phyloP scores from a whole-genome alignment of 371 early-diverging fungal genomes.

The Mucor plumbeus region DNA sequence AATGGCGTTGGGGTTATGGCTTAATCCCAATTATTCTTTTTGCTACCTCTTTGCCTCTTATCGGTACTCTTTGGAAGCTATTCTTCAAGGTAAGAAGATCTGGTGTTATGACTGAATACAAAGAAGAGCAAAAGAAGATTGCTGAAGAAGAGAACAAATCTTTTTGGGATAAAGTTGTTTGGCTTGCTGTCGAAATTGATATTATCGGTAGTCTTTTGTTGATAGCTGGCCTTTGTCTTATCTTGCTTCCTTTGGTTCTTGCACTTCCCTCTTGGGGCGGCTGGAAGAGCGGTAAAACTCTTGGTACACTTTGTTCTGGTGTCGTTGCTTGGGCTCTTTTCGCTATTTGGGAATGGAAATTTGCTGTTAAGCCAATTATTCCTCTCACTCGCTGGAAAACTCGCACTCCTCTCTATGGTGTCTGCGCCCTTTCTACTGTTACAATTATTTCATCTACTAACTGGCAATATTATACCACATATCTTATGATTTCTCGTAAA shows the following conservation, averaged over 20 bases:
- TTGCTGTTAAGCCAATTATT: slow-evolving; percentile 51
- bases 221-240: slow-evolving; percentile 40
- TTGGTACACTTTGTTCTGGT: slow-evolving; percentile 28
- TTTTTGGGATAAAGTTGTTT: slow-evolving; percentile 20
- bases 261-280: slow-evolving; percentile 44
- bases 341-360: slow-evolving; percentile 51
- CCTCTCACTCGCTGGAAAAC: slow-evolving; percentile 52
- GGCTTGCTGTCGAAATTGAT: slow-evolving; percentile 51
- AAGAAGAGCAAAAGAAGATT: slow-evolving; percentile 8
- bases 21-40: slow-evolving; percentile 28
- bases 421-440: slow-evolving; percentile 46
- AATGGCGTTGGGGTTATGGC: slow-evolving; percentile 36
- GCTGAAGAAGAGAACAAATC: neutral
- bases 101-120: slow-evolving; percentile 17
- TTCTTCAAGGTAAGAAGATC: slow-evolving; percentile 23
- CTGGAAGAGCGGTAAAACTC: slow-evolving; percentile 34
- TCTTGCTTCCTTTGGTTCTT: slow-evolving; percentile 50
- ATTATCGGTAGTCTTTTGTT: slow-evolving; percentile 46
- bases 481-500: slow-evolving; percentile 51
- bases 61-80: slow-evolving; percentile 23
- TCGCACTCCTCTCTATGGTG: slow-evolving; percentile 50
- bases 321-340: slow-evolving; percentile 34
- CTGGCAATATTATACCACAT: slow-evolving; percentile 45
- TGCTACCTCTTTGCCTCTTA: slow-evolving; percentile 25
- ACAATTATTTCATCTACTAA: slow-evolving; percentile 49